A percentile compares a stretch with the other conserved stretches of the same genome.
Conservation (phyloP, 2,329 filamentous ascomycete species). For the Celoporthe dispersa region DNA sequence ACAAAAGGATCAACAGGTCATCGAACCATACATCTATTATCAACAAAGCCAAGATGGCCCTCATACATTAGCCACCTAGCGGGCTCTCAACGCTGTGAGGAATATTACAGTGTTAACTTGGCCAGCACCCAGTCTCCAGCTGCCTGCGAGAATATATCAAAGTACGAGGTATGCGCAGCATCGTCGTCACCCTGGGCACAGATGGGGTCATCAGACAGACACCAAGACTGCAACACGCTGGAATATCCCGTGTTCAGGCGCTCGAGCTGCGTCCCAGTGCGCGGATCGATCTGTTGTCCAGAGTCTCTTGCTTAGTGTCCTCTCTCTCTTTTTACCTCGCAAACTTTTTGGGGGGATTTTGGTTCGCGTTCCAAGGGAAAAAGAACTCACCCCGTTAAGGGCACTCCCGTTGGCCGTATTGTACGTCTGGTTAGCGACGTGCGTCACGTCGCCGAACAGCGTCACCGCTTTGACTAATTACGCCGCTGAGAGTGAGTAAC, state of each 20-base stretch:
- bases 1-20: not conserved
- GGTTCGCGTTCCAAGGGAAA: too few species aligned
- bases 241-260: constrained; percentile 36
- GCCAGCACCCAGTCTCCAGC: constrained; percentile 31
- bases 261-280: constrained; percentile 36
- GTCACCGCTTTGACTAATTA: constrained; percentile 19
- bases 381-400: constrained; percentile 23
- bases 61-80: not conserved
- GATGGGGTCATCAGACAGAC: constrained; percentile 43
- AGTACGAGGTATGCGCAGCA: constrained; percentile 44
- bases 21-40: not conserved
- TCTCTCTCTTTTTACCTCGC: not conserved
- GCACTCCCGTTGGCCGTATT: constrained; percentile 23
- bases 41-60: not conserved
- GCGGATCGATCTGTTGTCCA: constrained; percentile 35
- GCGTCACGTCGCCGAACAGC: constrained; percentile 27
- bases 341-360: not conserved
- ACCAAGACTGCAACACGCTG: constrained; percentile 40
- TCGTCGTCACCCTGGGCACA: constrained; percentile 43
- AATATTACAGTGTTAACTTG: constrained; percentile 17
- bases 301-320: not conserved
- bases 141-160: constrained; percentile 38
- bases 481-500: not conserved
- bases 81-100: too few species aligned
- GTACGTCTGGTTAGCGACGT: constrained; percentile 26